Evolutionary conservation across 2,329 filamentous ascomycete genomes (phyloP).

Genomic region (Alternaria longipes): DNA sequence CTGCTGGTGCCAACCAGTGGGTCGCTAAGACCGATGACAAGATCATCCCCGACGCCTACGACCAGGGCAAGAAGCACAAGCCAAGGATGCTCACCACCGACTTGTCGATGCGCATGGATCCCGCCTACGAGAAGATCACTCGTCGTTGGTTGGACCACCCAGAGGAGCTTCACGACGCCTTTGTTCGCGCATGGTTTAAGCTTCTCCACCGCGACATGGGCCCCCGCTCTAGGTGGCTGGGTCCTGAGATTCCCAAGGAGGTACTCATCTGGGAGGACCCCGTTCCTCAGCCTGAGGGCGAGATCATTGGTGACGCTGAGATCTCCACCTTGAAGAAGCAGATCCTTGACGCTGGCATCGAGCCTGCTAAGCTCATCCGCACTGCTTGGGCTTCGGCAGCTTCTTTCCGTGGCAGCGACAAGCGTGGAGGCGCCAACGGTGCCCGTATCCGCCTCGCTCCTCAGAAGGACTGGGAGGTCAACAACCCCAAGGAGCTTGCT

Average conservation of each 20-base stretch:
- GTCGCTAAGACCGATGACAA: conserved; percentile 73
- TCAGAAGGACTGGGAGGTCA: conserved; percentile 76
- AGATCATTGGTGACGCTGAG: conserved; percentile 69
- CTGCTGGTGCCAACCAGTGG: conserved; percentile 80
- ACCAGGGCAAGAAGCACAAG: conserved; percentile 74
- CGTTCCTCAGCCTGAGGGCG: conserved; percentile 67
- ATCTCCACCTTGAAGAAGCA: conserved; percentile 72
- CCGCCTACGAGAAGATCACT: conserved; percentile 78
- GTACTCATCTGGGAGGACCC: conserved; percentile 79
- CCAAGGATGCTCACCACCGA: conserved; percentile 83
- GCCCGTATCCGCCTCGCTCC: conserved; percentile 78
- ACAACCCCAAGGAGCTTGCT: conserved; percentile 73
- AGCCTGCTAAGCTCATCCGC: conserved; percentile 68
- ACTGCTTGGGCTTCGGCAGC: conserved; percentile 50
- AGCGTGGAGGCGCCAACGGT: conserved; percentile 84
- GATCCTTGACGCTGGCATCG: conserved; percentile 70
- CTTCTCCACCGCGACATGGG: conserved; percentile 82
- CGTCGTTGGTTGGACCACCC: conserved; percentile 74
- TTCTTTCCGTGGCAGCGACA: conserved; percentile 68
- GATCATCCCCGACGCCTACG: conserved; percentile 76
- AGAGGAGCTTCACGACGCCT: conserved; percentile 73
- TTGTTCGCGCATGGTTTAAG: conserved; percentile 83
- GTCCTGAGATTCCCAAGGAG: conserved; percentile 77
- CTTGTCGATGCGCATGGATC: conserved; percentile 75
- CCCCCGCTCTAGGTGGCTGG: conserved; percentile 74